A percentile compares a stretch with the other conserved stretches of the same genome.
Evolutionary conservation across 2,329 filamentous ascomycete species (phyloP).

Genomic region (Emergomyces africanus): DNA sequence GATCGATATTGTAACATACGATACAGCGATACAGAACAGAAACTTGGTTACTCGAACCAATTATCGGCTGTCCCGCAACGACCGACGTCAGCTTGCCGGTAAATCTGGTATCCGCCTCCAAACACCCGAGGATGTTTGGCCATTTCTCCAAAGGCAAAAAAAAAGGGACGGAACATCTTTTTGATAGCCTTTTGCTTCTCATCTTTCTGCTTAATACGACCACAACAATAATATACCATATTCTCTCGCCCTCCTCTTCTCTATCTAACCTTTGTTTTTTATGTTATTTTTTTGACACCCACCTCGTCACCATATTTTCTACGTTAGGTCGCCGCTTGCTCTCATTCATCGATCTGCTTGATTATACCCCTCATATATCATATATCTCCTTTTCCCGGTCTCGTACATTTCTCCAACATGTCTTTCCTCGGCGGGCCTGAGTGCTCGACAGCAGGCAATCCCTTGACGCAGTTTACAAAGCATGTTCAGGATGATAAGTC

Average conservation of each 20-base stretch:
- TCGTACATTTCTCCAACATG: constrained; percentile 43
- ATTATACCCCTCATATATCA: neutral
- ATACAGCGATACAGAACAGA: neutral
- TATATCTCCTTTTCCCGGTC: neutral
- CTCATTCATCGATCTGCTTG: neutral
- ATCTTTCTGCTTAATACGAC: neutral
- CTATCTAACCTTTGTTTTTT: neutral
- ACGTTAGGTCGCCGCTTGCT: neutral
- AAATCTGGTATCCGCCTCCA: neutral
- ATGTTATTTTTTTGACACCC: neutral
- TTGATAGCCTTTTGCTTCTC: neutral
- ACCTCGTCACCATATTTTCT: neutral
- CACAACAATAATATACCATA: neutral
- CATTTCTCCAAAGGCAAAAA: neutral
- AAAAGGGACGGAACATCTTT: neutral
- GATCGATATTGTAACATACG: neutral
- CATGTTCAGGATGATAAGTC: constrained; percentile 95
- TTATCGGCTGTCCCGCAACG: neutral
- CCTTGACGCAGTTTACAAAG: constrained; percentile 93
- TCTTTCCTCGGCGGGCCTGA: constrained; percentile 93
- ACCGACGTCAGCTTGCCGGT: neutral
- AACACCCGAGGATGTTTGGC: constrained; percentile 1
- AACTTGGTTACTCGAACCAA: neutral
- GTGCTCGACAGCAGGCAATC: constrained; percentile 92
- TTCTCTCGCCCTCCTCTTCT: neutral